Base-by-base conservation (phyloP, 768 basidiomycete genomes). In the Brasilioporus rufonigricans region DNA sequence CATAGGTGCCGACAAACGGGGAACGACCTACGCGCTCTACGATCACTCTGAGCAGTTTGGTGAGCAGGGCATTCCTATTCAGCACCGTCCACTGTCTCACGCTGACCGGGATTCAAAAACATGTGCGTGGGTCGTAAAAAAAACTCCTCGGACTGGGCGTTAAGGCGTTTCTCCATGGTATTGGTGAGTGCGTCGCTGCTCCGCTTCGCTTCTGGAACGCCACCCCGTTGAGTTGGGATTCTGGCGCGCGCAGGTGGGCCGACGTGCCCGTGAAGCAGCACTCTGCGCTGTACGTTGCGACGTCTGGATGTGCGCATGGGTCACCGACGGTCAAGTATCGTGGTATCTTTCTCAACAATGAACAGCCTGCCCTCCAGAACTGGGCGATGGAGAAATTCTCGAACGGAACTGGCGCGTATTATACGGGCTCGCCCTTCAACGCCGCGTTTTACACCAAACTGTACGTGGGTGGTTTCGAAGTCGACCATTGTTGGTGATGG, bases 271-370 rank as follows among this genome's bases (percentile, higher is more conserved):
- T 35, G 19, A 27, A 44, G 56, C 36, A 49, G 18, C 12, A 33
- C 3, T 7, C 12, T 10, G 35, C 3, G 9, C 12, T 10, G 35
- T 16, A 16, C 16, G 27, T 48, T 13, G 40, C 33, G 23, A 11
- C 38, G n/a, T 33, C 23, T 33, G 32, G 53, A 16, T 53, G 29
- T 36, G 32, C 26, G 11, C 24, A 56, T 19, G 53, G 38, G 16
- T 45, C 43, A 12, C 41, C 87, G 3, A 82, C 81, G 9, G 84
- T 89, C 53, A 82, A 87, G 63, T 88, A 85, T 61, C 80, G 87
- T 32, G 87, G 82, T 14, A 80, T 50, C 18, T 39, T 33, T 26
- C 26, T 54, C 32, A 6, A 16, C 11, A 18, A 53, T 26, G 33
- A 52, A 36, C 39, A 27, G 24, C 6, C 31, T 50, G 24, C 24